phyloP scores from a whole-genome alignment of 2,329 filamentous ascomycete genomes.

The Claviceps sp. region DNA sequence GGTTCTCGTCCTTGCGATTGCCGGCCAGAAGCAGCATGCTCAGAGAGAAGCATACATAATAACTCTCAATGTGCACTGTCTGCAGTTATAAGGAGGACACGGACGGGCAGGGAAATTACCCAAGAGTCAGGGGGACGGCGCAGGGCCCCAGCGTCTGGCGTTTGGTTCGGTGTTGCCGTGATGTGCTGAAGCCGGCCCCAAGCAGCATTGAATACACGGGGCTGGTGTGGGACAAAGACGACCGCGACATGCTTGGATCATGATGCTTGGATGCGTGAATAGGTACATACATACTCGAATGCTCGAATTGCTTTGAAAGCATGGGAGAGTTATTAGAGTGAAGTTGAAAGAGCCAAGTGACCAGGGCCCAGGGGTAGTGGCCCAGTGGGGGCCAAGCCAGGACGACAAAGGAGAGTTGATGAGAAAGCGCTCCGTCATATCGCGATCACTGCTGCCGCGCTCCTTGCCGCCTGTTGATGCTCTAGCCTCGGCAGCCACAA shows the following conservation, averaged over 20 bases:
- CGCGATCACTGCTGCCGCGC: not conserved
- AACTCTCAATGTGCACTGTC: not conserved
- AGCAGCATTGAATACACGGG: slow-evolving; percentile 2
- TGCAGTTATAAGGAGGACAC: not conserved
- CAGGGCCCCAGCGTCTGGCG: slow-evolving; percentile 6
- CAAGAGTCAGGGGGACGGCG: not conserved
- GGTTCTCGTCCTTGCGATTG: not conserved
- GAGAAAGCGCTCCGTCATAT: slow-evolving; percentile 4
- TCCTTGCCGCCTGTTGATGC: not conserved
- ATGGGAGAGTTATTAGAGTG: not conserved
- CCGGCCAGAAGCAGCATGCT: not conserved
- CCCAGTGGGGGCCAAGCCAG: slow-evolving; percentile 2
- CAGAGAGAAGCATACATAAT: not conserved
- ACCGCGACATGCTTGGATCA: not conserved
- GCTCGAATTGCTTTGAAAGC: not conserved
- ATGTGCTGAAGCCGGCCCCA: slow-evolving; percentile 1
- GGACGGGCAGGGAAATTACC: slow-evolving; percentile 5
- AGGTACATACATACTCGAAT: too few relatives aligned
- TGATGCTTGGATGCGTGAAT: too few relatives aligned
- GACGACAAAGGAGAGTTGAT: slow-evolving; percentile 1
- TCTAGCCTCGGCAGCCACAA: not conserved
- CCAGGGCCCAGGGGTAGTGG: not conserved
- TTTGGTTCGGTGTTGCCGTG: slow-evolving; percentile 1
- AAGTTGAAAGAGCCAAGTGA: not conserved
- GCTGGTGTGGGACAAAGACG: slow-evolving; percentile 6